phyloP scores from a whole-genome alignment of 1,284 basidiomycete genomes.

The Leccinum fallax region DNA sequence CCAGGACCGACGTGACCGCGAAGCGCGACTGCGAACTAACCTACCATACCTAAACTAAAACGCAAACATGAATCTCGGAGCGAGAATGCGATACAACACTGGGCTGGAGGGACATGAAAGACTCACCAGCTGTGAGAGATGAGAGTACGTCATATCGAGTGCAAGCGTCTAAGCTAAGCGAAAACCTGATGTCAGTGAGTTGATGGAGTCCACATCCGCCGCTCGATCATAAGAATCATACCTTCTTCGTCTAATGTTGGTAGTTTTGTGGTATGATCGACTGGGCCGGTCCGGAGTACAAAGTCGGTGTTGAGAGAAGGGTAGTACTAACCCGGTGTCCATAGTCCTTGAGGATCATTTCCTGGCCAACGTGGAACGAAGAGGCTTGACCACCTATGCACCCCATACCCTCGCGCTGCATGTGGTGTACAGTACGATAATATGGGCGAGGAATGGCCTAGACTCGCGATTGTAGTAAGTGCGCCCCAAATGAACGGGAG shows the following conservation, averaged over 20 bases:
- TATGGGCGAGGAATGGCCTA: too few relatives aligned
- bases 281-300: constrained; percentile 85
- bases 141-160: constrained; percentile 57
- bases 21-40: constrained; percentile 90
- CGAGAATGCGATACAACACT: not conserved
- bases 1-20: constrained; percentile 57
- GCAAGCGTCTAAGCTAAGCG: constrained; percentile 67
- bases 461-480: too few relatives aligned
- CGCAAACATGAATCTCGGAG: not conserved
- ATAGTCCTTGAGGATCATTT: constrained; percentile 86
- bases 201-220: not conserved
- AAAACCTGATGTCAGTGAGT: not conserved
- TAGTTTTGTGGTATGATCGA: constrained; percentile 71
- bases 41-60: constrained; percentile 63
- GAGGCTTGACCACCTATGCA: constrained; percentile 30
- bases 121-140: constrained; percentile 45
- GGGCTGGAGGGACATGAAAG: not conserved
- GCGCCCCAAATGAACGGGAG: too few relatives aligned
- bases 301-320: constrained; percentile 94
- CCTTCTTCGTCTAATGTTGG: not conserved
- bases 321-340: constrained; percentile 97
- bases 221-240: not conserved
- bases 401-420: constrained; percentile 96
- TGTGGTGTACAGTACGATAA: constrained; percentile 83
- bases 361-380: not conserved